These are phyloP conservation scores for Pisolithus orientalis DNA, from an alignment of 768 basidiomycete species.

Conservation along the genomic window DNA sequence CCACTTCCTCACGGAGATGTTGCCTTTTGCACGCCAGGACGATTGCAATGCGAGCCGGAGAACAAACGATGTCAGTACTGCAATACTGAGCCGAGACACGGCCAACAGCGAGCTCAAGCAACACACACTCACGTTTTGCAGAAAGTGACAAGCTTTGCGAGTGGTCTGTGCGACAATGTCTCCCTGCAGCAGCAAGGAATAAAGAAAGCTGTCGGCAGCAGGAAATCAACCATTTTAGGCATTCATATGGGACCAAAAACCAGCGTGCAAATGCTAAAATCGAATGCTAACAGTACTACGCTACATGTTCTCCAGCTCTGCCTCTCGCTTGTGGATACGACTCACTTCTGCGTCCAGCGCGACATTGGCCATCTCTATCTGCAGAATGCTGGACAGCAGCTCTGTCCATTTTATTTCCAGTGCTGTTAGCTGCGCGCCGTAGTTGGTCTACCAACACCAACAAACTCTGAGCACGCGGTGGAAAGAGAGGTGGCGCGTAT, in stretches of 20 bases:
- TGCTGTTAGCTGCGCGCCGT: constrained; percentile 72
- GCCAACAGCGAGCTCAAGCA: not conserved
- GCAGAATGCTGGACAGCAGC: constrained; percentile 81
- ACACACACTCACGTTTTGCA: constrained; percentile 7
- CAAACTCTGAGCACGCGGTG: not conserved
- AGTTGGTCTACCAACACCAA: constrained; percentile 47
- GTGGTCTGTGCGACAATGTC: constrained; percentile 2
- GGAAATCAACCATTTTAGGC: constrained; percentile 22
- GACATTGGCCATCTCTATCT: constrained; percentile 93
- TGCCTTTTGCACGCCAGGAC: constrained; percentile 7
- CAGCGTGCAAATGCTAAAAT: not conserved
- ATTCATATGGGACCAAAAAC: not conserved
- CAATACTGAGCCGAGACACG: not conserved
- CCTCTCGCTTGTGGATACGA: constrained; percentile 50
- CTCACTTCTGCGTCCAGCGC: constrained; percentile 81
- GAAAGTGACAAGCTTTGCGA: not conserved
- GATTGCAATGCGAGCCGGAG: constrained; percentile 7
- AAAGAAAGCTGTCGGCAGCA: constrained; percentile 5
- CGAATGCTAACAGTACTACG: too few relatives aligned
- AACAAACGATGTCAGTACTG: constrained; percentile 6
- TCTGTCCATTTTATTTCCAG: constrained; percentile 92
- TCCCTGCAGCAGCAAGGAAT: constrained; percentile 12
- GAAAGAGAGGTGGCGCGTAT: not conserved
- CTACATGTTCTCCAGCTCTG: constrained; percentile 45
- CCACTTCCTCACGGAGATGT: constrained; percentile 45